phyloP scores from a whole-genome alignment of 2,329 filamentous ascomycete species.

The Nothophoma quercina region DNA sequence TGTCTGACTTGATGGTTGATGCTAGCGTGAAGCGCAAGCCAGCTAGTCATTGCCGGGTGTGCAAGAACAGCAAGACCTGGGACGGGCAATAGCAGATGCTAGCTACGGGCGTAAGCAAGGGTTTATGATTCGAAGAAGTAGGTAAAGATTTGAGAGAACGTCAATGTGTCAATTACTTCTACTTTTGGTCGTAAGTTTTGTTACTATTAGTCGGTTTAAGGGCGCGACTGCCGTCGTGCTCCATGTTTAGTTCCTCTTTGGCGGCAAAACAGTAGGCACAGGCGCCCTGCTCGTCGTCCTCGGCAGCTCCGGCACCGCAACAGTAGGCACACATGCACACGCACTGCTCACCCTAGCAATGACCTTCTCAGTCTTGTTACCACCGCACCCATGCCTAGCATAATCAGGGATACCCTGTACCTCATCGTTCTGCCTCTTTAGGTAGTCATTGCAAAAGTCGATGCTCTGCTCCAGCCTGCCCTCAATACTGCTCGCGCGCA shows the following conservation, averaged over 20 bases:
- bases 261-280: constrained; percentile 37
- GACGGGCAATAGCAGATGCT: too few species aligned
- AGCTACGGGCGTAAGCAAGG: too few species aligned
- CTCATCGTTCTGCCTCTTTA: constrained; percentile 26
- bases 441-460: constrained; percentile 30
- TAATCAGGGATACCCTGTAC: constrained; percentile 26
- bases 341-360: constrained; percentile 36
- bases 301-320: constrained; percentile 31
- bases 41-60: too few species aligned
- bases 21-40: too few species aligned
- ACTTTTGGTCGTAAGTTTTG: background rate
- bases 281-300: constrained; percentile 32
- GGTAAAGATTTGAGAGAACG: too few species aligned
- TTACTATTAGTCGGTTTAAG: background rate
- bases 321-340: constrained; percentile 34
- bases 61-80: too few species aligned
- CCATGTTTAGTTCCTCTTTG: constrained; percentile 15
- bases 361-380: constrained; percentile 11
- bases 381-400: constrained; percentile 25
- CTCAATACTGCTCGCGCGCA: constrained; percentile 32
- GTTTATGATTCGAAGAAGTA: too few species aligned
- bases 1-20: too few species aligned
- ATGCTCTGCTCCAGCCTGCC: constrained; percentile 26
- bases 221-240: too few species aligned
- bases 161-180: too few species aligned